A percentile compares a stretch with the other conserved stretches of the same genome.
Evolutionary conservation across 768 basidiomycete genomes (phyloP).

Genomic region (Gymnopilus dilepis): DNA sequence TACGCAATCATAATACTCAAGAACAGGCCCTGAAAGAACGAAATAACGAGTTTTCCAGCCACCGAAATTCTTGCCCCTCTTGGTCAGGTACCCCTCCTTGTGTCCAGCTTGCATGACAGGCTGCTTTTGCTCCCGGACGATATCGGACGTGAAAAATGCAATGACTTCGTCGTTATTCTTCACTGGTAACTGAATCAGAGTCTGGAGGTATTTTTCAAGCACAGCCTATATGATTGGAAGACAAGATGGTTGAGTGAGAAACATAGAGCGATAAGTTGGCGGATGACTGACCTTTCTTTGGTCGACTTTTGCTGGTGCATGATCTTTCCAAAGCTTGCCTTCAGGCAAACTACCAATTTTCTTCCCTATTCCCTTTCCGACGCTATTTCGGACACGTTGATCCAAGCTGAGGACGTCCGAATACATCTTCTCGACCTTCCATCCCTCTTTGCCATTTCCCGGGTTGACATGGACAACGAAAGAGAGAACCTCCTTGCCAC

Average conservation of each 20-base stretch:
- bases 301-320: slow-evolving; percentile 95
- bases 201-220: slow-evolving; percentile 87
- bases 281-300: slow-evolving; percentile 80
- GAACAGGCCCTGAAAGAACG: slow-evolving; percentile 85
- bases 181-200: slow-evolving; percentile 78
- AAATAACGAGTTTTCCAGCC: slow-evolving; percentile 98
- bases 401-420: slow-evolving; percentile 92
- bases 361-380: slow-evolving; percentile 75
- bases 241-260: slow-evolving; percentile 14
- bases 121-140: slow-evolving; percentile 76
- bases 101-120: slow-evolving; percentile 82
- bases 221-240: slow-evolving; percentile 52
- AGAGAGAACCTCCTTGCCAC: slow-evolving; percentile 90
- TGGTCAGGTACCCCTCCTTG: slow-evolving; percentile 96
- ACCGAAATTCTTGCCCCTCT: slow-evolving; percentile 96
- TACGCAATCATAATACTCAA: slow-evolving; percentile 97
- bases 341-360: slow-evolving; percentile 86
- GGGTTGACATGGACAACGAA: slow-evolving; percentile 83
- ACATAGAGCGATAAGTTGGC: neutral
- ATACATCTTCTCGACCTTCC: slow-evolving; percentile 93
- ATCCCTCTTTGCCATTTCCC: slow-evolving; percentile 70
- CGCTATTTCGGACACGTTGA: slow-evolving; percentile 68
- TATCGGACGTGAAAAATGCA: slow-evolving; percentile 90
- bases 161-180: slow-evolving; percentile 91
- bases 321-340: slow-evolving; percentile 94